Base-by-base conservation (phyloP, 2,329 filamentous ascomycete genomes). In the Arthrinium puccinioides region DNA sequence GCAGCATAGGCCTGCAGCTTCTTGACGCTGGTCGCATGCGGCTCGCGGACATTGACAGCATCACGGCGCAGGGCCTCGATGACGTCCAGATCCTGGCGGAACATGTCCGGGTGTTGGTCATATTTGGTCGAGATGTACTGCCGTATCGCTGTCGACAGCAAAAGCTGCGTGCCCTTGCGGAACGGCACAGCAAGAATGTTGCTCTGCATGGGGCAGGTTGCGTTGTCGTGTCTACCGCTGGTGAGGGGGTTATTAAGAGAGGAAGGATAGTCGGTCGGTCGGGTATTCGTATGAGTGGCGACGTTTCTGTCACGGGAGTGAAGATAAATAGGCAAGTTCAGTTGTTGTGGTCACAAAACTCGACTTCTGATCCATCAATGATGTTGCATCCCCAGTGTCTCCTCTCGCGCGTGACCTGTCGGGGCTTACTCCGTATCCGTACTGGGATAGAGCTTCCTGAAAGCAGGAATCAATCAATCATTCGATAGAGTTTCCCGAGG, bases 71-170 rank as follows among this genome's bases (percentile, higher is more conserved):
- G 67, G 33, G 77, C 70, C 56, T 97, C 88, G 53, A 98, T 88
- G 47, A 84, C 76, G 55, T 89, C 80, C 41, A 79, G 78, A 65
- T 98, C 92, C 46, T 86, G 76, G 45, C 79, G 78, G 63, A 98
- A 98, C 83, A 95, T 94, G 61, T 96, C 88, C 23, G 92, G 90
- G 57, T 95, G 90, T 60, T 98, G 92, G 62, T 97, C 90, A 82
- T 97, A 97, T 72, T 97, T 96, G 61, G 79, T 83, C 44, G 88
- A 94, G 55, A 98, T 97, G 67, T 98, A 97, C 58, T 92, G 82
- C 47, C 86, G 87, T 58, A 98, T 88, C 34, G 88, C 84, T 43
- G 78, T 72, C 38, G 86, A 84, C 44, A 97, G 74, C 41, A 83
- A 84, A 27, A 95, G 71, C 40, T 82, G 74, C 46, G 84, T 79